phyloP scores from a whole-genome alignment of 208 protist species.

The Acanthamoeba sp. region DNA sequence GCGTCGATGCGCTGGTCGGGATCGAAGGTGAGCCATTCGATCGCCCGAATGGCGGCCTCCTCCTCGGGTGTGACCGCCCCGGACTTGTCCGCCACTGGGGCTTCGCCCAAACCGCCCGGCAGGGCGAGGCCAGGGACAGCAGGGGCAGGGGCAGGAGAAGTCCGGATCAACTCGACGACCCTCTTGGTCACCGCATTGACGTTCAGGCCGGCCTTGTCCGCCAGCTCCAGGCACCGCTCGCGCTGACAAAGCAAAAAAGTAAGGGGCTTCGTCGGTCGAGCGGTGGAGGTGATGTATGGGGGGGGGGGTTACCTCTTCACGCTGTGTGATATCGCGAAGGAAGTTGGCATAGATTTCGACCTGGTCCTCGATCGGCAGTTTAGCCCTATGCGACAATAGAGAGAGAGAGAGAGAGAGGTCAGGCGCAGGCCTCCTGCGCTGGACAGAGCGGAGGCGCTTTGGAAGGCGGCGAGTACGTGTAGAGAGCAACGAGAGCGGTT shows the following conservation, averaged over 20 bases:
- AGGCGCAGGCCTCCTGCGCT: too few species aligned
- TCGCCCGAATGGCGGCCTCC: background rate
- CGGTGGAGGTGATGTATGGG: too few species aligned
- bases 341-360: constrained; percentile 61
- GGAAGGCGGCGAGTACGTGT: background rate
- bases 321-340: background rate
- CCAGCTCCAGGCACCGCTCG: background rate
- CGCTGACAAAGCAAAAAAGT: background rate
- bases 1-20: constrained; percentile 31
- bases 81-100: background rate
- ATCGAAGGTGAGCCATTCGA: constrained; percentile 73
- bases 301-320: background rate
- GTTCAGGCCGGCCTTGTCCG: constrained; percentile 6
- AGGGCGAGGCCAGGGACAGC: background rate
- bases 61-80: background rate
- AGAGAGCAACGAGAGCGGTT: constrained; percentile 12
- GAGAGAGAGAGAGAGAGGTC: background rate
- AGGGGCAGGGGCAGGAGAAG: background rate
- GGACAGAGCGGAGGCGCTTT: background rate
- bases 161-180: background rate
- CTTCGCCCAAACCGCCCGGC: background rate
- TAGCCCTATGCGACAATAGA: background rate
- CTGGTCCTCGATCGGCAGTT: background rate
- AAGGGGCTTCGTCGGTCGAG: too few species aligned
- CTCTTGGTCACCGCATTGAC: background rate